Base-by-base conservation (phyloP, 352 stramenopile genomes). In the Phytopythium ostracodes region DNA sequence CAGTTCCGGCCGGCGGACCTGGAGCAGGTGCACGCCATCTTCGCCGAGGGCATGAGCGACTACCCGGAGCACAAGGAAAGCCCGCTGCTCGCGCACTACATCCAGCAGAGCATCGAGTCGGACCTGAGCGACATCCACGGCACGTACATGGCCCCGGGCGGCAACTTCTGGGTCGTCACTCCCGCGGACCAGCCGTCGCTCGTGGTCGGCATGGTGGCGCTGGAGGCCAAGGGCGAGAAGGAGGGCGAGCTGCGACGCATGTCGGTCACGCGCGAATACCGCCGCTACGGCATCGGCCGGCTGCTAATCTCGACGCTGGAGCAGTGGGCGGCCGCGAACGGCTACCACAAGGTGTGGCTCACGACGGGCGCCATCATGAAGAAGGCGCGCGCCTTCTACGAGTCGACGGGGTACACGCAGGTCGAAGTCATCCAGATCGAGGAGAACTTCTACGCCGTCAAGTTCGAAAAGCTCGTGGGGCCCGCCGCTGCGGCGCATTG, bases 151-250 rank as follows among this genome's bases (percentile, higher is more conserved):
- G 43, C 46, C 11, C 50, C 47, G 4, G 74, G 72, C 25, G 74
- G 74, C 31, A 81, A 82, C 62, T 84, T 78, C 46, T 87, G 75
- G 72, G 75, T 84, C 53, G 77, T 72, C 44, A 70, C 62, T 6
- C 44, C 59, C 0, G 60, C 60, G 20, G 31, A 62, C 22, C 57
- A 68, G 1, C 62, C 68, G 8, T 49, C 42, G 22, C n/a, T 53
- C 38, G 59, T 78, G 1, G 59, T 72, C 1, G 73, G 64, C 12
- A 66, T 78, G 27, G 70, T 78, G 38, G 70, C 62, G 2, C 60
- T 81, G 5, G 64, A 78, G 55, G 27, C 25, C 10, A 76, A 76
- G 50, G 24, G 55, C 22, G 46, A 69, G 10, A 27, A 57, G 15
- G 67, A 76, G 50, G 72, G 60, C 29, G 63, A 68, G 38, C 36